Evolutionary conservation across 1,139 yeast species (phyloP).

Genomic region (Wickerhamomyces sp.): DNA sequence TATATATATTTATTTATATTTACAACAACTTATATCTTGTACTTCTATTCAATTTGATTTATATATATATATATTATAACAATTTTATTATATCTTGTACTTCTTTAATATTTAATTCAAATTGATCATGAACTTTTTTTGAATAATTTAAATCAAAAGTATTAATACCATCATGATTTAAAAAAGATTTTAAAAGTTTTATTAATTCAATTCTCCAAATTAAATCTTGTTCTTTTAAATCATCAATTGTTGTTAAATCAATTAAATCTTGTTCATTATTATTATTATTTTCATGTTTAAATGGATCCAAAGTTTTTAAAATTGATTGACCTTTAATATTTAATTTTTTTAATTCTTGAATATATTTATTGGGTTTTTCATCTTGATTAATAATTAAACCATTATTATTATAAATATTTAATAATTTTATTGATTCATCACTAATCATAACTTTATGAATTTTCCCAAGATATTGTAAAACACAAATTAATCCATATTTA

Average conservation of each 20-base stretch:
- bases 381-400: too few relatives aligned
- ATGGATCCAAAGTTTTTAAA: slow-evolving; percentile 1
- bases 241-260: not conserved
- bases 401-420: not conserved
- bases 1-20: too few relatives aligned
- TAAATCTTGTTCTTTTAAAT: not conserved
- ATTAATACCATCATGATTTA: not conserved
- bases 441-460: slow-evolving; percentile 6
- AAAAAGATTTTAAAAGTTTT: not conserved
- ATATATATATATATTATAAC: too few relatives aligned
- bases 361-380: too few relatives aligned
- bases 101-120: not conserved
- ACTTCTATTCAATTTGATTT: too few relatives aligned
- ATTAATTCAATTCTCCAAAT: not conserved
- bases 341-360: not conserved
- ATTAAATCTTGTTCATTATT: slow-evolving; percentile 1
- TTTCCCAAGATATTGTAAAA: slow-evolving; percentile 8
- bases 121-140: not conserved
- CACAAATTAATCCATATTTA: slow-evolving; percentile 5
- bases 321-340: slow-evolving; percentile 1
- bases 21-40: too few relatives aligned
- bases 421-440: not conserved
- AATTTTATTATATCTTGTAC: too few relatives aligned
- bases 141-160: not conserved
- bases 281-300: slow-evolving; percentile 8